phyloP scores from a whole-genome alignment of 1,139 yeast genomes.

The Magnusiomyces fungicola region DNA sequence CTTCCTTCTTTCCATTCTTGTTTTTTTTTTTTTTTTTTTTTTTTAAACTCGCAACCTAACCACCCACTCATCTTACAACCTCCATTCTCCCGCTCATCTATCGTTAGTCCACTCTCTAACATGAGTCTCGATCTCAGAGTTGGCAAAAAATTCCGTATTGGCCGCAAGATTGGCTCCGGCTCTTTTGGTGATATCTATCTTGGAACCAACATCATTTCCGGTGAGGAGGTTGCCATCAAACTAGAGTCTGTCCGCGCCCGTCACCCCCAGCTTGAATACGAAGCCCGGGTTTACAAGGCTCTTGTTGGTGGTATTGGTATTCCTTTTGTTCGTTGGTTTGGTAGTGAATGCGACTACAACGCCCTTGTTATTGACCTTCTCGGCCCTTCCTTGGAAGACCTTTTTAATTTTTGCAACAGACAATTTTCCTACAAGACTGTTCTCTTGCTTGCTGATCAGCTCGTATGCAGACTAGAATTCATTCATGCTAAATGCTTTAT shows the following conservation, averaged over 20 bases:
- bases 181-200: slow-evolving; percentile 95
- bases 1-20: slow-evolving; percentile 1
- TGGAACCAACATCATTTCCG: slow-evolving; percentile 82
- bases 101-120: too few species aligned
- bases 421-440: slow-evolving; percentile 92
- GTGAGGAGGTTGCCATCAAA: slow-evolving; percentile 96
- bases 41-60: too few species aligned
- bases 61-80: too few species aligned
- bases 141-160: slow-evolving; percentile 91
- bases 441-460: slow-evolving; percentile 84
- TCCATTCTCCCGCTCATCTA: too few species aligned
- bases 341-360: slow-evolving; percentile 92
- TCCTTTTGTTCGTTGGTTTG: slow-evolving; percentile 96
- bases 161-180: slow-evolving; percentile 95
- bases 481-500: slow-evolving; percentile 94
- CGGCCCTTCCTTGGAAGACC: slow-evolving; percentile 93
- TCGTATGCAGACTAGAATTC: slow-evolving; percentile 88
- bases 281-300: slow-evolving; percentile 90
- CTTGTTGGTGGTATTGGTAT: slow-evolving; percentile 96
- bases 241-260: slow-evolving; percentile 84
- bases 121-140: slow-evolving; percentile 60
- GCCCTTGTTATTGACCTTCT: slow-evolving; percentile 94
- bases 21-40: slow-evolving; percentile 3
- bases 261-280: slow-evolving; percentile 96
- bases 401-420: slow-evolving; percentile 92